Evolutionary conservation across 345 rosid genomes (phyloP).

Genomic region (Ailanthus altissimus): DNA sequence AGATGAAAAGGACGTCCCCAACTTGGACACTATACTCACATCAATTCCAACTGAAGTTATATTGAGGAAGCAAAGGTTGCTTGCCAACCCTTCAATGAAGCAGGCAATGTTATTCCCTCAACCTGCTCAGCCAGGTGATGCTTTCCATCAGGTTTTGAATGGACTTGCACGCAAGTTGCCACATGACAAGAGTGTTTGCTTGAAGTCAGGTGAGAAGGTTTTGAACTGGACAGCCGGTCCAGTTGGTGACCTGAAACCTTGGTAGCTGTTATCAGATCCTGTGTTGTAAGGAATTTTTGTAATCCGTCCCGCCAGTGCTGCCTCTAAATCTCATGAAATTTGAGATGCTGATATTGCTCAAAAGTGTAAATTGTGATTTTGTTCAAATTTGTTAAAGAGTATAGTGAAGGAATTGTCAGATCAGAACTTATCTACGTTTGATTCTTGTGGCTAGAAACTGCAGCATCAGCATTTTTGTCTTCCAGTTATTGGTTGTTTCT

Average conservation of each 20-base stretch:
- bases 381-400: conserved; percentile 12
- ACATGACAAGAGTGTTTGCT: conserved; percentile 54
- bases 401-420: conserved; percentile 20
- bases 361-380: conserved; percentile 28
- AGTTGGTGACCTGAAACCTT: conserved; percentile 89
- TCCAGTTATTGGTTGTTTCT: neutral
- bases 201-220: conserved; percentile 62
- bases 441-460: conserved; percentile 4
- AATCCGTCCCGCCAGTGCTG: neutral
- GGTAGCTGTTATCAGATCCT: conserved; percentile 45
- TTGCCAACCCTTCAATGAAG: conserved; percentile 98
- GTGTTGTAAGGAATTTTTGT: conserved; percentile 10
- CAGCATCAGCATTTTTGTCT: neutral
- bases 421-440: conserved; percentile 24
- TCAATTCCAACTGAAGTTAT: conserved; percentile 88
- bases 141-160: conserved; percentile 93
- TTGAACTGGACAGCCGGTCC: conserved; percentile 98
- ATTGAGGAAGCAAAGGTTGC: conserved; percentile 86
- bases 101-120: conserved; percentile 95
- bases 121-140: conserved; percentile 94
- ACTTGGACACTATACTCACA: conserved; percentile 85
- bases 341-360: neutral
- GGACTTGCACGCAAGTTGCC: conserved; percentile 96
- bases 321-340: neutral
- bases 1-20: conserved; percentile 91